A percentile compares a stretch with the other conserved stretches of the same genome.
These are phyloP conservation scores for Pholiota conissans DNA, from an alignment of 768 basidiomycete species.

Conservation along the genomic window DNA sequence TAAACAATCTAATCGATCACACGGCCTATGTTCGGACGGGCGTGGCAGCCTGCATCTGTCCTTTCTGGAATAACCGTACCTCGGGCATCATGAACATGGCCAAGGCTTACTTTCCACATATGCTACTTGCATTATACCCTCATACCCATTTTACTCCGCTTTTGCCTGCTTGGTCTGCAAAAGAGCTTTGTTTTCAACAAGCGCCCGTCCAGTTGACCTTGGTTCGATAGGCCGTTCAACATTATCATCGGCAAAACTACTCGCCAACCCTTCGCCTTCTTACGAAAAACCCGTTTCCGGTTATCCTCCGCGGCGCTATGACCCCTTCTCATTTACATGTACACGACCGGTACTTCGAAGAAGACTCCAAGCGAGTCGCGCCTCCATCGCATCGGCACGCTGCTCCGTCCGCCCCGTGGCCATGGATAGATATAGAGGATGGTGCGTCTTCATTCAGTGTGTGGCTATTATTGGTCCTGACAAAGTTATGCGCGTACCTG, in stretches of 20 bases:
- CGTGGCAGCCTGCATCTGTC: neutral
- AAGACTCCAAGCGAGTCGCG: constrained; percentile 20
- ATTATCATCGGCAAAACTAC: neutral
- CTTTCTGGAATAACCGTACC: neutral
- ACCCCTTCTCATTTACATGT: neutral
- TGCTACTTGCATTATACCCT: neutral
- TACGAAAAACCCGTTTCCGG: neutral
- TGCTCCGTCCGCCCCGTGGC: constrained; percentile 47
- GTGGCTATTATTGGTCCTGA: neutral
- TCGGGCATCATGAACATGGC: neutral
- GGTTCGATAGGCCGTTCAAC: neutral
- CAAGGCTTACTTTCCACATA: neutral
- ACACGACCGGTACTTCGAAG: neutral
- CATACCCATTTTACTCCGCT: neutral
- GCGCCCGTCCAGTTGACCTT: neutral
- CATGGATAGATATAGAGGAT: constrained; percentile 44
- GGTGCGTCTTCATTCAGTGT: constrained; percentile 22
- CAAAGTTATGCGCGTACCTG: neutral
- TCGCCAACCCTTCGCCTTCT: neutral
- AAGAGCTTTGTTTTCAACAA: neutral
- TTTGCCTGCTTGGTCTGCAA: neutral
- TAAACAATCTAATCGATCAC: neutral
- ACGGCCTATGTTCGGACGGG: neutral
- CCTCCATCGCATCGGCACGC: constrained; percentile 46
- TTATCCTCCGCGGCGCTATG: neutral